These are phyloP conservation scores for Fusarium sp. DNA, from an alignment of 2,329 filamentous ascomycete species.

Conservation along the genomic window DNA sequence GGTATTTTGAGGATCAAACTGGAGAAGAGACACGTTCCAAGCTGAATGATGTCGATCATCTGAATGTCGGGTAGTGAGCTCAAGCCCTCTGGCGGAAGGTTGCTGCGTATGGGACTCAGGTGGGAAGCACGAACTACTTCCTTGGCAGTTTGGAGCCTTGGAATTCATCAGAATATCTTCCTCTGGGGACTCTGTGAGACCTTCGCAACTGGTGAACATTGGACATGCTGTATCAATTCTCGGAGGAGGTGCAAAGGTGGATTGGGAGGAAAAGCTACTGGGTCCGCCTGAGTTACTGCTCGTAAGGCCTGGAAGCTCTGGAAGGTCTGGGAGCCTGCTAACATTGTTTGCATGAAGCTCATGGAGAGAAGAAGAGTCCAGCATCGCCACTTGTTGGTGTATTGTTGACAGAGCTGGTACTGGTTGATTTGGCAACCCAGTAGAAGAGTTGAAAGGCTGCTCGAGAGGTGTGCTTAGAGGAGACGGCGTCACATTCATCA, in stretches of 20 bases:
- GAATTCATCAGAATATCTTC: slow-evolving; percentile 3
- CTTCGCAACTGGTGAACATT: not conserved
- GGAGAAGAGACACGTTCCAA: not conserved
- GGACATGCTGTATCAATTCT: not conserved
- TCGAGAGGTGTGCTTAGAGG: not conserved
- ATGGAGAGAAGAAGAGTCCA: not conserved
- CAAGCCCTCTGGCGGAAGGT: not conserved
- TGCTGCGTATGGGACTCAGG: not conserved
- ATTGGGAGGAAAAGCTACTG: not conserved
- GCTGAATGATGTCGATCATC: not conserved
- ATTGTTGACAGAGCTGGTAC: not conserved
- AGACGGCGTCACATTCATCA: not conserved
- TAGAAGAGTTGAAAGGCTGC: not conserved
- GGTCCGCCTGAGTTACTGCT: not conserved
- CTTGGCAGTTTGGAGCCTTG: not conserved
- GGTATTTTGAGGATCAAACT: not conserved
- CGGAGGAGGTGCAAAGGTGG: not conserved
- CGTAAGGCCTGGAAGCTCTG: no score
- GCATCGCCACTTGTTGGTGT: not conserved
- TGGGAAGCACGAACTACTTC: not conserved
- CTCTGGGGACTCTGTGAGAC: not conserved
- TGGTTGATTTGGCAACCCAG: not conserved
- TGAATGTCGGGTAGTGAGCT: not conserved
- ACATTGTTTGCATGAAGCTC: not conserved
- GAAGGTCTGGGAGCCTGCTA: no score